Evolutionary conservation across 495 filamentous ascomycete species (phyloP).

Genomic region (Rostrohypoxylon terebratum): DNA sequence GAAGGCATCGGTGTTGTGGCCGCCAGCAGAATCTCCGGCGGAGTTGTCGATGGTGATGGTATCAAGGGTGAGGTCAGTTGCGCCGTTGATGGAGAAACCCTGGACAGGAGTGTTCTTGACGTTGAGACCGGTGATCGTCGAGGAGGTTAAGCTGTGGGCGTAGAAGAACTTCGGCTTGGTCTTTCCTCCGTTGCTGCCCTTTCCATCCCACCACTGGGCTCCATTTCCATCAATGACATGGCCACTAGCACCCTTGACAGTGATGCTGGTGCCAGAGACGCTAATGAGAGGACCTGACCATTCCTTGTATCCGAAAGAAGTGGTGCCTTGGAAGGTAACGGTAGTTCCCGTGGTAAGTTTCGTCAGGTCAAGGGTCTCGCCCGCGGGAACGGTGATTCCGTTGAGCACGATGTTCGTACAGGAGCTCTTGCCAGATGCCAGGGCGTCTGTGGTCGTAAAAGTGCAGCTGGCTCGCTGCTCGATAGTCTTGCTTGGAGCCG

Average conservation of each 20-base stretch:
- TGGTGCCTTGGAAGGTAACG: conserved; percentile 64
- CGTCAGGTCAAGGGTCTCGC: conserved; percentile 27
- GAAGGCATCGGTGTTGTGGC: conserved; percentile 76
- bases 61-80: conserved; percentile 61
- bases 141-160: conserved; percentile 56
- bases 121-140: conserved; percentile 54
- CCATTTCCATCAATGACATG: conserved; percentile 61
- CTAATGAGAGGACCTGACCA: conserved; percentile 63
- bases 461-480: conserved; percentile 21
- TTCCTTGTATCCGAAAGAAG: conserved; percentile 62
- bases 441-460: conserved; percentile 9
- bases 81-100: conserved; percentile 66
- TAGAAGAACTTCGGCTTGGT: conserved; percentile 68
- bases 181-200: conserved; percentile 64
- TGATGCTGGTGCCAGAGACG: conserved; percentile 61
- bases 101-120: conserved; percentile 72
- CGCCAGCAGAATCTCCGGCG: conserved; percentile 62
- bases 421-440: conserved; percentile 12
- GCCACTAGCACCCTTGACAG: conserved; percentile 59
- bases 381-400: conserved; percentile 25
- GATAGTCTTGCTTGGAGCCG: conserved; percentile 19
- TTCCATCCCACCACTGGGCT: conserved; percentile 64
- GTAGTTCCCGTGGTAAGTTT: conserved; percentile 17
- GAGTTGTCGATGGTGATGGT: conserved; percentile 71
- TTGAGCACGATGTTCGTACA: conserved; percentile 24